A percentile compares a stretch with the other conserved stretches of the same genome.
phyloP scores from a whole-genome alignment of 73 alveolate species.

The Paramecium primaurelia region DNA sequence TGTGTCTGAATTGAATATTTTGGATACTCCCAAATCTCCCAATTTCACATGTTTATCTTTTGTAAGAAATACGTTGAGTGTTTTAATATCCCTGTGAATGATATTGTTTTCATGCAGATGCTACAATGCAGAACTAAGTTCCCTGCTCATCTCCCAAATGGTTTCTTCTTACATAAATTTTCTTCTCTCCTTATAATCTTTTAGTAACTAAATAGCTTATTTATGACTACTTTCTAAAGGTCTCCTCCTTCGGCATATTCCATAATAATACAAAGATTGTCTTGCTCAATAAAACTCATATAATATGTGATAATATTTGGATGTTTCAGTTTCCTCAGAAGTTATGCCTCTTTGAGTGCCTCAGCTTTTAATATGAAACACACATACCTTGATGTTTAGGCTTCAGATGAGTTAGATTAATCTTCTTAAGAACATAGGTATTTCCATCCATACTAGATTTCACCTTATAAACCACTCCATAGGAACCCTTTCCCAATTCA shows the following conservation, averaged over 20 bases:
- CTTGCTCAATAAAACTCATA: constrained; percentile 90
- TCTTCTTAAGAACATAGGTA: constrained; percentile 88
- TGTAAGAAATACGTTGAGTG: constrained; percentile 86
- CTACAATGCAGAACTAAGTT: constrained; percentile 83
- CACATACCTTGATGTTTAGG: constrained; percentile 77
- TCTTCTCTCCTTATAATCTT: constrained; percentile 57
- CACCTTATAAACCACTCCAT: constrained; percentile 90
- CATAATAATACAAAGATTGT: constrained; percentile 91
- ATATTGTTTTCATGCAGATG: constrained; percentile 89
- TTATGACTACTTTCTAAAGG: constrained; percentile 72
- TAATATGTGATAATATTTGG: constrained; percentile 84
- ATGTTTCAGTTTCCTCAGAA: constrained; percentile 83
- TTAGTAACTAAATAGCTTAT: constrained; percentile 33
- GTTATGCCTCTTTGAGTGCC: constrained; percentile 91
- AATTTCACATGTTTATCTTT: constrained; percentile 68
- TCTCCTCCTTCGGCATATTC: constrained; percentile 98
- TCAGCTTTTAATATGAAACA: constrained; percentile 55
- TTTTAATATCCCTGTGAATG: constrained; percentile 98
- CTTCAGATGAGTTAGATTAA: constrained; percentile 87
- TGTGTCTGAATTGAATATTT: constrained; percentile 77
- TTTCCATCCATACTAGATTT: constrained; percentile 68
- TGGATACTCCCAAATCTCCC: constrained; percentile 98
- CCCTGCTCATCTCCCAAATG: constrained; percentile 90
- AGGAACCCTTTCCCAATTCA: constrained; percentile 93
- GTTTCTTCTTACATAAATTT: constrained; percentile 71